Evolutionary conservation across 805 yeast genomes (phyloP).

Genomic region (Starmerella khaoyaiensis): DNA sequence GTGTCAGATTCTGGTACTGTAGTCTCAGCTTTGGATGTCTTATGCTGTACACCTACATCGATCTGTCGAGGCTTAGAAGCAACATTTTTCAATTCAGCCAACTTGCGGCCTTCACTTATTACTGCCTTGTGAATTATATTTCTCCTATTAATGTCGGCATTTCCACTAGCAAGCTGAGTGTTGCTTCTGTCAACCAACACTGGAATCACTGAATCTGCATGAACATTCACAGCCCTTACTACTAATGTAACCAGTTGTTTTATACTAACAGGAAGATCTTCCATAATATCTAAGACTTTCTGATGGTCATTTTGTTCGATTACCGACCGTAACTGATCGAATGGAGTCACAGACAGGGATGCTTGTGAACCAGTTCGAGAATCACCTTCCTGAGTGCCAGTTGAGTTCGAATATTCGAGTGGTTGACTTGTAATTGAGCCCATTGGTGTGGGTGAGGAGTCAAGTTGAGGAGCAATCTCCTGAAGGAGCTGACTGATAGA

Average conservation of each 20-base stretch:
- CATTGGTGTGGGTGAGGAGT: not conserved
- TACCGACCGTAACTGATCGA: conserved; percentile 12
- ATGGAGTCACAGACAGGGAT: conserved; percentile 3
- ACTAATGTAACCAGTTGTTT: conserved; percentile 29
- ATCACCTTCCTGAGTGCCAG: not conserved
- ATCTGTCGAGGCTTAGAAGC: conserved; percentile 2
- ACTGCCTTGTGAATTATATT: conserved; percentile 78
- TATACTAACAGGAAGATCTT: conserved; percentile 36
- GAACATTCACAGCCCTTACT: conserved; percentile 29
- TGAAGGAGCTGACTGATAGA: conserved; percentile 22
- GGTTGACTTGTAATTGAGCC: not conserved
- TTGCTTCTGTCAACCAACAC: conserved; percentile 31
- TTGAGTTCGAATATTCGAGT: not conserved
- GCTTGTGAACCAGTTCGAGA: not conserved
- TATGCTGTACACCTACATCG: conserved; percentile 7
- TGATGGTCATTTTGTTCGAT: conserved; percentile 36
- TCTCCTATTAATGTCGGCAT: conserved; percentile 64
- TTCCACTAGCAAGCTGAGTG: conserved; percentile 32
- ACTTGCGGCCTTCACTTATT: conserved; percentile 53
- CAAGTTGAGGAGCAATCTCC: conserved; percentile 23
- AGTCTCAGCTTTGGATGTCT: not conserved
- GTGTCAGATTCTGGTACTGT: not conserved
- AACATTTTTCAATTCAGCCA: conserved; percentile 5
- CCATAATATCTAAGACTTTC: conserved; percentile 32
- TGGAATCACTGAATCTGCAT: conserved; percentile 43